Evolutionary conservation across 257 asterid species (phyloP), one percentile per base, ranked within the genome.

Genomic region (Capsicum pubescens): DNA sequence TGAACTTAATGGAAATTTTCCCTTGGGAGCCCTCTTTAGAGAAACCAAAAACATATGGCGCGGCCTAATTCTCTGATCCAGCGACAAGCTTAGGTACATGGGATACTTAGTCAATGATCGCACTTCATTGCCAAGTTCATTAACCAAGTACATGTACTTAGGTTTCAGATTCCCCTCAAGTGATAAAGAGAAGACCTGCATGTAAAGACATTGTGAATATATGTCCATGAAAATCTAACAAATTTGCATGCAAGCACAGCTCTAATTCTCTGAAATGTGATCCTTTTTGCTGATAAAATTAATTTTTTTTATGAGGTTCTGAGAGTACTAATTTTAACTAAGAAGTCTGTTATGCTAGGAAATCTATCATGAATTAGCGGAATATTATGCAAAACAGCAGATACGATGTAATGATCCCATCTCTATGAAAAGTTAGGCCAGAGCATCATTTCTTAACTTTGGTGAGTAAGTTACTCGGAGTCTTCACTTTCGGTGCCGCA

Each of bases 21-120:
- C 98, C 82, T 91, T 93, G 1, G 98, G 99, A 82, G 94, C 97
- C 88, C 92, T 95, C 91, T 93, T 95, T 88, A 95, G 87, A 35
- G 93, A 89, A 87, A 95, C 97, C 92, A 95, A 89, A 88, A 93
- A 94, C 21, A 93, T 89, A 83, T 95, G 98, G n/a, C 99, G 94
- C 19, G 99, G 98, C 66, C 97, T 92, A 89, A 95, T 95, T 87
- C 98, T 88, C 91, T 94, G 99, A 89, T 95, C 99, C 79, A 95
- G 85, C 32, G 99, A 95, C 88, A 95, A 89, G 90, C 99, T 94
- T 55, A 95, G 88, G 91, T 95, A 95, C 79, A 59, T 95, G 0
- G 99, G 98, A 87, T 95, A 94, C 86, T 95, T 95, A 83, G 97
- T 91, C 79, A 95, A 89, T 50, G 97, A 91, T 16, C 90, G 96